Evolutionary conservation across 768 basidiomycete genomes (phyloP), one percentile per base, ranked within the genome.

Genomic region (Boletus sensibilis): DNA sequence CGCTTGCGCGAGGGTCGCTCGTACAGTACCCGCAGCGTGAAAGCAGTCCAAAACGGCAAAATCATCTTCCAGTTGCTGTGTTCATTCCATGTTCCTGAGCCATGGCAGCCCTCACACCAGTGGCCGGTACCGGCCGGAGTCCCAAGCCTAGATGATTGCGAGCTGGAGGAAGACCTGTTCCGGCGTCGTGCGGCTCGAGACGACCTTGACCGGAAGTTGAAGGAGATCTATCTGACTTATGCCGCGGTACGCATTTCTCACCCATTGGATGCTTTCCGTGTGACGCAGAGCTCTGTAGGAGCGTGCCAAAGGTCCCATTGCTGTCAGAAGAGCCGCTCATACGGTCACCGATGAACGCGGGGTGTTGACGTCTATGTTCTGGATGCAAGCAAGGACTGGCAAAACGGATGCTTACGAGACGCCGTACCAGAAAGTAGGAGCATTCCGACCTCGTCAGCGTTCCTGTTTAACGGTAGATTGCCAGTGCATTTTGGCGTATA

Each of bases 21-120:
- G 13, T 93, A 91, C 68, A 76, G 79, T 45, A 90, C 90, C 4
- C 82, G 84, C 49, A 79, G 68, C 20, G 81, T 87, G 58, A 84
- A 81, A 63, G 85, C 85, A 21, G 73, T 83, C 40, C 83, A 84
- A 55, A 70, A 72, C 35, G 82, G 82, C n/a, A 72, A 70, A 42
- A 68, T 69, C n/a, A 74, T 84, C 54, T 83, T 83, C 68, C 78
- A 87, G 40, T 76, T 92, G 73, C 67, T 90, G 57, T 92, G 89
- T 69, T 93, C 91, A 5, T 94, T 92, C 77, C 90, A 93, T 59
- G 79, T 76, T 50, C 87, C 88, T 4, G 92, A 94, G 65, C 82
- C 83, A 11, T 84, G 83, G 81, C 90, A 91, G 65, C 88, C 85
- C 1, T 68, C 74, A 10, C 78, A 85, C 62, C 86, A 89, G 56